Evolutionary conservation across 768 basidiomycete genomes (phyloP).

Genomic region (Panus rudis): DNA sequence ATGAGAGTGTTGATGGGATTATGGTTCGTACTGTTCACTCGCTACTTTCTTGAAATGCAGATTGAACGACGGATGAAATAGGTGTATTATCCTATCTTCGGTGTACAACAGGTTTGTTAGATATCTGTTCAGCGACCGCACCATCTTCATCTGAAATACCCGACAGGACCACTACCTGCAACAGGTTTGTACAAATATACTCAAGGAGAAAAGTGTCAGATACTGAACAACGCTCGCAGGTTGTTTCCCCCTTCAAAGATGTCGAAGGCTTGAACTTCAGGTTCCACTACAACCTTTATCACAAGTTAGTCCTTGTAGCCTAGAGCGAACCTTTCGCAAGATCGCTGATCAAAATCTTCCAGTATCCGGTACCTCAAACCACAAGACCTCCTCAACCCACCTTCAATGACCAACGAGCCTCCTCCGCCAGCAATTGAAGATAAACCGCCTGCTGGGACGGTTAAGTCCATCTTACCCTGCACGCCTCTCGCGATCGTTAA

Average conservation of each 20-base stretch:
- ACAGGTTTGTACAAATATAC: slow-evolving; percentile 47
- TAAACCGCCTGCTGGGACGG: slow-evolving; percentile 71
- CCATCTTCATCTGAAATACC: slow-evolving; percentile 5
- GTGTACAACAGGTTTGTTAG: slow-evolving; percentile 68
- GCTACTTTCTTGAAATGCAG: too few species aligned
- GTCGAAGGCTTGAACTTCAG: slow-evolving; percentile 97
- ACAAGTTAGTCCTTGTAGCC: slow-evolving; percentile 58
- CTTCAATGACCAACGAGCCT: slow-evolving; percentile 28
- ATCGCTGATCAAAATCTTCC: neutral
- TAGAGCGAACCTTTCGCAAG: neutral
- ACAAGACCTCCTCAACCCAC: slow-evolving; percentile 46
- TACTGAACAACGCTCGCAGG: slow-evolving; percentile 31
- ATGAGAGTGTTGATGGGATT: slow-evolving; percentile 79
- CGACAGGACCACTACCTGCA: slow-evolving; percentile 91
- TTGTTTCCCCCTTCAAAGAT: slow-evolving; percentile 94
- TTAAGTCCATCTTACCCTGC: slow-evolving; percentile 96
- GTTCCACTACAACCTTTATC: slow-evolving; percentile 91
- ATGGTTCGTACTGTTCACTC: slow-evolving; percentile 53
- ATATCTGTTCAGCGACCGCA: neutral
- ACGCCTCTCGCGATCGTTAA: slow-evolving; percentile 97
- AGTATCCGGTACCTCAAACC: slow-evolving; percentile 94
- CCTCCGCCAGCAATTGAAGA: slow-evolving; percentile 37
- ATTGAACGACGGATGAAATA: slow-evolving; percentile 24
- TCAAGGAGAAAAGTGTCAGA: neutral
- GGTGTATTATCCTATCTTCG: slow-evolving; percentile 98